A percentile compares a stretch with the other conserved stretches of the same genome.
Conservation (phyloP, 768 basidiomycete species). For the Kwoniella newhampshirensis region DNA sequence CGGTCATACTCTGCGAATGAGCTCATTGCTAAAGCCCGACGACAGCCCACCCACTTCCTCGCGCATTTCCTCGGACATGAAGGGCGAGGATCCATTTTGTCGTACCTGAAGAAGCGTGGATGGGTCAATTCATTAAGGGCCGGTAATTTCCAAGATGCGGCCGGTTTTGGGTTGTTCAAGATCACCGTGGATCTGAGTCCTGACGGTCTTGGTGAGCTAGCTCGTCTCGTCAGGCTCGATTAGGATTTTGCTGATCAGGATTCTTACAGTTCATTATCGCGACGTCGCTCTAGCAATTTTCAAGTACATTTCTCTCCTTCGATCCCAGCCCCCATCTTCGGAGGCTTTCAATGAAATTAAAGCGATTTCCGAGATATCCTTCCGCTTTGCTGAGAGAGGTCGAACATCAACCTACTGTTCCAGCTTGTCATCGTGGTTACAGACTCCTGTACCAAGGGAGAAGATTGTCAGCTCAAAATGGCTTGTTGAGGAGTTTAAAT, state of each 20-base stretch:
- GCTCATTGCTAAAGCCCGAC: slow-evolving; percentile 3
- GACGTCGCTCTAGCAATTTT: slow-evolving; percentile 68
- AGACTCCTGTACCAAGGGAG: slow-evolving; percentile 77
- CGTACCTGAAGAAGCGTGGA: slow-evolving; percentile 83
- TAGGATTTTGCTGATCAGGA: background rate
- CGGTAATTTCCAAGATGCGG: slow-evolving; percentile 67
- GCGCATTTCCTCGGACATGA: slow-evolving; percentile 71
- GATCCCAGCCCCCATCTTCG: slow-evolving; percentile 51
- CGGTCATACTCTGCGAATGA: background rate
- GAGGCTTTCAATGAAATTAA: slow-evolving; percentile 76
- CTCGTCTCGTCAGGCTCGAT: background rate
- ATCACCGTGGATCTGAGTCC: slow-evolving; percentile 75
- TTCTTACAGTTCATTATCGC: slow-evolving; percentile 67
- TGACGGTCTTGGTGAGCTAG: slow-evolving; percentile 75
- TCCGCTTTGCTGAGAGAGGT: slow-evolving; percentile 83
- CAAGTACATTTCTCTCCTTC: slow-evolving; percentile 64
- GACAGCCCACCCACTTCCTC: slow-evolving; percentile 67
- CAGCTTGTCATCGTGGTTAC: slow-evolving; percentile 70
- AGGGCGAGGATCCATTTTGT: slow-evolving; percentile 85
- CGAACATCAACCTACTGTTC: slow-evolving; percentile 77
- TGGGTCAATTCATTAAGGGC: slow-evolving; percentile 76
- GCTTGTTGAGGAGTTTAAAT: slow-evolving; percentile 73
- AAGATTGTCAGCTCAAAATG: slow-evolving; percentile 69
- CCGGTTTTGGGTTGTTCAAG: slow-evolving; percentile 85
- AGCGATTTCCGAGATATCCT: slow-evolving; percentile 68